A percentile compares a stretch with the other conserved stretches of the same genome.
These are phyloP conservation scores for Ajuga reptans DNA, from an alignment of 305 asterid species.

Conservation along the genomic window DNA sequence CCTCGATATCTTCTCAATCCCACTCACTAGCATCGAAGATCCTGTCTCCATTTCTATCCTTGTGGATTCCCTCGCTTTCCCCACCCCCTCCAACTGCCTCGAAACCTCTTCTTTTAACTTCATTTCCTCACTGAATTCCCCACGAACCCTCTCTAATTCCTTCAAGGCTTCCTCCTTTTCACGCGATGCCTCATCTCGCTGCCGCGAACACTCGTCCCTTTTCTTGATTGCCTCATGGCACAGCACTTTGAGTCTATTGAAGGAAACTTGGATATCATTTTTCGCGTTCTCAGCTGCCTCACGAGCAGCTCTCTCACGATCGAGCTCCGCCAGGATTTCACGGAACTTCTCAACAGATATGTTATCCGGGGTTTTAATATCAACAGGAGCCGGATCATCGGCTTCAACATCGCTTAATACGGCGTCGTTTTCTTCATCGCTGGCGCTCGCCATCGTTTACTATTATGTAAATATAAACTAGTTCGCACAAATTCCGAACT, in stretches of 20 bases:
- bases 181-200: conserved; percentile 64
- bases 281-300: conserved; percentile 66
- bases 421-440: conserved; percentile 60
- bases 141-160: conserved; percentile 37
- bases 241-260: conserved; percentile 60
- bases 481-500: conserved; percentile 19
- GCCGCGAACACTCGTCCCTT: conserved; percentile 76
- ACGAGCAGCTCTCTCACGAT: conserved; percentile 74
- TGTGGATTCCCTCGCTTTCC: conserved; percentile 42
- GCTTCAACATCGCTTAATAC: conserved; percentile 89
- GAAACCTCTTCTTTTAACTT: conserved; percentile 46
- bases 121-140: conserved; percentile 41
- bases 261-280: conserved; percentile 60
- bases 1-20: conserved; percentile 81
- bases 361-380: conserved; percentile 37
- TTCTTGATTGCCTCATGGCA: conserved; percentile 89
- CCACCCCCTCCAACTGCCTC: conserved; percentile 56
- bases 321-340: conserved; percentile 70
- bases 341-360: conserved; percentile 51
- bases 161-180: conserved; percentile 54
- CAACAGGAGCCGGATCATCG: conserved; percentile 60
- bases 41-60: conserved; percentile 76
- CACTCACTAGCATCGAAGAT: conserved; percentile 77
- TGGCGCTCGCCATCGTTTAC: conserved; percentile 49
- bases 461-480: conserved; percentile 19